Conservation (phyloP, 306 rosid species). For the Trifolium pratense region DNA sequence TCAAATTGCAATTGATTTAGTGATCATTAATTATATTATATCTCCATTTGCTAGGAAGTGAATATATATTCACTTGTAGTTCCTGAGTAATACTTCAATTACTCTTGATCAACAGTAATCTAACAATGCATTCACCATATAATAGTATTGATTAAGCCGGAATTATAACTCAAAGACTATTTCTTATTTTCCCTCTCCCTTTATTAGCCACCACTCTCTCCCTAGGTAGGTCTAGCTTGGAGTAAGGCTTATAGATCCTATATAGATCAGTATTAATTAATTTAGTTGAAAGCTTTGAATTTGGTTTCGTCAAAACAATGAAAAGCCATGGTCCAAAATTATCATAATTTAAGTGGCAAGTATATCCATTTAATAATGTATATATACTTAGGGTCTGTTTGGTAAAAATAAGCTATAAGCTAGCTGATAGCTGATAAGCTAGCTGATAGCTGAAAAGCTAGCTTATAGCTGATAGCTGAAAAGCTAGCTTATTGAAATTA, state of each 20-base stretch:
- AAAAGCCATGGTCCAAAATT: constrained; percentile 36
- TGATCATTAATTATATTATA: neutral
- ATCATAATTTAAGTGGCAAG: constrained; percentile 12
- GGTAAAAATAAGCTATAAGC: no score
- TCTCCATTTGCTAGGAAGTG: constrained; percentile 1
- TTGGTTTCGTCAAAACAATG: constrained; percentile 33
- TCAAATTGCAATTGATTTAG: neutral
- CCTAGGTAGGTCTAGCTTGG: constrained; percentile 18
- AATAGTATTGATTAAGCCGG: neutral
- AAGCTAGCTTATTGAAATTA: no score
- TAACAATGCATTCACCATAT: constrained; percentile 19
- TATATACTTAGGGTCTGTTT: no score
- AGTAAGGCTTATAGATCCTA: constrained; percentile 17
- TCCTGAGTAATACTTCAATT: neutral
- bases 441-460: no score
- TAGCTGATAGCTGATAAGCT: no score
- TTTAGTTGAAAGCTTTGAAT: constrained; percentile 41
- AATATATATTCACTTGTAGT: neutral
- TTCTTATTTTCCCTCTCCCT: neutral
- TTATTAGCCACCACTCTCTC: neutral
- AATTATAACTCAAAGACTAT: neutral
- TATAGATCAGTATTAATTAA: constrained; percentile 7
- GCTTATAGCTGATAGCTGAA: no score
- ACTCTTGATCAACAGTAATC: constrained; percentile 23
- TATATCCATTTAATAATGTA: neutral